Evolutionary conservation across 345 rosid genomes (phyloP).

Genomic region (Pistacia integerrima): DNA sequence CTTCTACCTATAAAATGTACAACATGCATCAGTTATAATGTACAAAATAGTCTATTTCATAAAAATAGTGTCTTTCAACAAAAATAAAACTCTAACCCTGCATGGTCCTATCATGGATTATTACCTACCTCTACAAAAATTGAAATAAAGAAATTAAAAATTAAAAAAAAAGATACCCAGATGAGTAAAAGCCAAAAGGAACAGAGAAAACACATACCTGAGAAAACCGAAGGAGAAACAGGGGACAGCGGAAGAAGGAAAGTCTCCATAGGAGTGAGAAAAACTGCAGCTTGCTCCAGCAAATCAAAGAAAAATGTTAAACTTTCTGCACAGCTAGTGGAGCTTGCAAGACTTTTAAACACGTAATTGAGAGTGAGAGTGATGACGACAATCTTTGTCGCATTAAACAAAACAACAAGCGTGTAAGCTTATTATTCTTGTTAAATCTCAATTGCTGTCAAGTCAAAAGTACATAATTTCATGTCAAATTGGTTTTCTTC

Average conservation of each 20-base stretch:
- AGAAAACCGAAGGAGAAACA: conserved; percentile 27
- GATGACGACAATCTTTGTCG: no score
- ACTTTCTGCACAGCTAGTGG: no score
- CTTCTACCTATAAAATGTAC: conserved; percentile 29
- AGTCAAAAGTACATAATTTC: no score
- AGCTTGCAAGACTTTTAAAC: no score
- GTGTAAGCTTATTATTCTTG: no score
- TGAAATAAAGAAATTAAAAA: background rate
- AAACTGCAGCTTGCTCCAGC: no score
- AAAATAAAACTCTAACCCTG: no score
- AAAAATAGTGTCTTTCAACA: background rate
- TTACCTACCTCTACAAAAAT: background rate
- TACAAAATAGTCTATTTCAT: background rate
- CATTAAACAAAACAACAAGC: no score
- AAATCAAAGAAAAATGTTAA: no score
- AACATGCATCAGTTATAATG: conserved; percentile 24
- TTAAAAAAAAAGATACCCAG: background rate
- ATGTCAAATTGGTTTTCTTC: no score
- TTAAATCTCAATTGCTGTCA: no score
- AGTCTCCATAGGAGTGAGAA: conserved; percentile 53
- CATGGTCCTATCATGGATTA: background rate
- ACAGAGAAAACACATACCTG: conserved; percentile 35
- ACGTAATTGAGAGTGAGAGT: no score
- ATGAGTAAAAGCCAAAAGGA: background rate
- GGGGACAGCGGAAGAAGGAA: conserved; percentile 38